Percentiles rank a stretch among this genome's conserved stretches.
Evolutionary conservation across 345 rosid species (phyloP).

Genomic region (Orychophragmus violaceus): DNA sequence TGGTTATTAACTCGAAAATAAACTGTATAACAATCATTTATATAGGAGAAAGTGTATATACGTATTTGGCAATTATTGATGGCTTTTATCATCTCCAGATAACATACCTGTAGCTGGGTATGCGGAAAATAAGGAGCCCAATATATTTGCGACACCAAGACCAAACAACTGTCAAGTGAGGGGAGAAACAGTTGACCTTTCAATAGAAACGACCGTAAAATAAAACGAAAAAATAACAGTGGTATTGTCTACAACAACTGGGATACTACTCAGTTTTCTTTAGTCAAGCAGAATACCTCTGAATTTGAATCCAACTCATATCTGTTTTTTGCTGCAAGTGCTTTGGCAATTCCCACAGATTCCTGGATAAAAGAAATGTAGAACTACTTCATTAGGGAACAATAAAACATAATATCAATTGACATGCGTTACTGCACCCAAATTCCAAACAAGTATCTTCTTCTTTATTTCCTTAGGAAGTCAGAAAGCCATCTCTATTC

Average conservation of each 20-base stretch:
- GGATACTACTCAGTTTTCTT: not conserved
- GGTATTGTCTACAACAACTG: not conserved
- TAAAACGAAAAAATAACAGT: not conserved
- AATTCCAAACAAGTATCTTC: constrained; percentile 1
- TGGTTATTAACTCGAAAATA: not conserved
- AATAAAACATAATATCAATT: not conserved
- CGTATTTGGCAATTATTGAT: not conserved
- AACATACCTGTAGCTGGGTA: constrained; percentile 87
- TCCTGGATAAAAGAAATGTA: constrained; percentile 41
- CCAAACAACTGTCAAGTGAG: constrained; percentile 75
- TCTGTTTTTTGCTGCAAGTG: constrained; percentile 92
- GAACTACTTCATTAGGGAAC: not conserved
- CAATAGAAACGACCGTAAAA: not conserved
- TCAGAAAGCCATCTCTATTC: not conserved
- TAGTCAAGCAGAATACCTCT: constrained; percentile 46
- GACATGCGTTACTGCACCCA: not conserved
- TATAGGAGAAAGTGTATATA: no score
- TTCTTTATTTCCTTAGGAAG: not conserved
- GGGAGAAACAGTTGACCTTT: constrained; percentile 9
- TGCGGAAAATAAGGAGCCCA: constrained; percentile 79
- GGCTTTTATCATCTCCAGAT: not conserved
- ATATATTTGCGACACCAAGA: constrained; percentile 83
- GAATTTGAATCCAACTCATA: constrained; percentile 90
- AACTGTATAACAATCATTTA: no score
- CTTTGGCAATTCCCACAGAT: constrained; percentile 99